phyloP scores from a whole-genome alignment of 331 rosid species.

The Arachis monticola region DNA sequence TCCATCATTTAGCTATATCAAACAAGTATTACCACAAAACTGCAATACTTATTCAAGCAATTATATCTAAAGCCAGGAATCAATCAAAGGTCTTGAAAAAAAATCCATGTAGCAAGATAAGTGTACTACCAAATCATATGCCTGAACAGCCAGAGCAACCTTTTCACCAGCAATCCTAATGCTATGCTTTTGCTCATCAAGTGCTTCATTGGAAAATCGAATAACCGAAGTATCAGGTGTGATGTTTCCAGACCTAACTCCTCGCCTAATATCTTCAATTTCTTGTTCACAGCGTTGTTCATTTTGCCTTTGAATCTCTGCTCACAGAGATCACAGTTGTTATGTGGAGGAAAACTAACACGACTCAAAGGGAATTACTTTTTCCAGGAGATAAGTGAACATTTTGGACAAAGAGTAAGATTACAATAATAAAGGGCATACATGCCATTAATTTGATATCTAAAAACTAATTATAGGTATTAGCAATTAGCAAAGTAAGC shows the following conservation, averaged over 20 bases:
- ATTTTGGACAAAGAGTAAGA: slow-evolving; percentile 6
- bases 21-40: slow-evolving; percentile 4
- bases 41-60: slow-evolving; percentile 11
- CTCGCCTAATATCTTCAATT: slow-evolving; percentile 78
- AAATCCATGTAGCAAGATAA: slow-evolving; percentile 20
- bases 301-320: slow-evolving; percentile 85
- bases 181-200: slow-evolving; percentile 98
- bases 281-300: slow-evolving; percentile 90
- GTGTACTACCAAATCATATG: slow-evolving; percentile 87
- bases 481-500: too few species aligned
- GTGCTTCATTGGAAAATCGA: slow-evolving; percentile 91
- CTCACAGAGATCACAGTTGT: slow-evolving; percentile 37
- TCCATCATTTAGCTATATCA: slow-evolving; percentile 11
- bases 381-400: neutral
- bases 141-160: slow-evolving; percentile 88
- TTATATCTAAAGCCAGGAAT: slow-evolving; percentile 15
- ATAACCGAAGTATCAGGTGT: slow-evolving; percentile 65
- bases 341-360: slow-evolving; percentile 22
- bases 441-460: too few species aligned
- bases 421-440: neutral
- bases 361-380: neutral
- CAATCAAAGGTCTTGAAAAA: neutral
- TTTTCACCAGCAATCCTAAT: slow-evolving; percentile 91
- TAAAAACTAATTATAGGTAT: too few species aligned
- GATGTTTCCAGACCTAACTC: slow-evolving; percentile 76